Evolutionary conservation across 1,139 yeast species (phyloP), one percentile per base, ranked within the genome.

Genomic region (Saccharomycopsis crataegensis): DNA sequence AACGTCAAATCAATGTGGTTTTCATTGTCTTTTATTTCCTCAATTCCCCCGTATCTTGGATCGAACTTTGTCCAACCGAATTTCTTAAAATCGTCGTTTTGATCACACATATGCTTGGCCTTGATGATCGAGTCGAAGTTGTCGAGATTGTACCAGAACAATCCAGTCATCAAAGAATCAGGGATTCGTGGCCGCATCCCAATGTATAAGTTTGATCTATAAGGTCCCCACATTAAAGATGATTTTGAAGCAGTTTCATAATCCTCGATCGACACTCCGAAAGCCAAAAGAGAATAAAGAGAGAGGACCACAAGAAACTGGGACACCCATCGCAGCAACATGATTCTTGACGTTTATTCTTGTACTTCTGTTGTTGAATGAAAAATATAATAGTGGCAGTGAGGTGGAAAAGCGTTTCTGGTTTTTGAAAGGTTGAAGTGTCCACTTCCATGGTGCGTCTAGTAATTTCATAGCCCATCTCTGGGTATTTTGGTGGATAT

Each of bases 31-130:
- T 75, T 72, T 43, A 94, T 83, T 1, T 79, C 72, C 64, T 93
- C 94, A 57, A 79, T 73, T 0, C 99, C 99, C 38, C 99, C 99
- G 32, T 70, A 59, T 59, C 98, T 76, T 2, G 97, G 93, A 65
- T 94, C 98, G 66, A 84, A 93, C 48, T 76, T 72, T 22, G 81
- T 76, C 98, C 98, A 93, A 43, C 94, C 91, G 62, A 89, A 94
- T 54, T 79, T 82, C 43, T 74, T 76, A 74, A 90, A 75, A 48
- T 81, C 77, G 62, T 90, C 94, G 43, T 74, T 72, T 61, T 84
- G 91, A 58, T 86, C 93, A 62, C 91, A 89, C 55, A 79, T 76
- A 67, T 93, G 97, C 61, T 96, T 80, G n/a, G 86, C 66, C 31
- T 74, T 72, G 5, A 71, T 71, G n/a, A 87, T 64, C 1, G 86